Evolutionary conservation across 2,329 filamentous ascomycete genomes (phyloP).

Genomic region (Fusarium burgessii): DNA sequence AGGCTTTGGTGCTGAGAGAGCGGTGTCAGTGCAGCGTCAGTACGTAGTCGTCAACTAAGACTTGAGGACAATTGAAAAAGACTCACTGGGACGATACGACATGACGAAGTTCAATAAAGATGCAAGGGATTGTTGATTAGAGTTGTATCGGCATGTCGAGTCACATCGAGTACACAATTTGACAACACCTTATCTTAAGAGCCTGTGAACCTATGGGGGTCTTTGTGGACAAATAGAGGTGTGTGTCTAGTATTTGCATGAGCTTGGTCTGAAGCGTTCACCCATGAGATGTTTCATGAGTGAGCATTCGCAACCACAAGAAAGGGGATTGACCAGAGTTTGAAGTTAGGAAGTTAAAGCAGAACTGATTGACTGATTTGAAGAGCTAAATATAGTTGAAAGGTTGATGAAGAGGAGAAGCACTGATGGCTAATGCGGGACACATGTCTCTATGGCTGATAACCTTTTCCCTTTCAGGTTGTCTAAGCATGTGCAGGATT

Average conservation of each 20-base stretch:
- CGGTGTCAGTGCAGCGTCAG: slow-evolving; percentile 14
- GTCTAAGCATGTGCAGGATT: background rate
- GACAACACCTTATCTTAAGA: slow-evolving; percentile 42
- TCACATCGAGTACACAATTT: slow-evolving; percentile 31
- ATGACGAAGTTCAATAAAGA: slow-evolving; percentile 22
- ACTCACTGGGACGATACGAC: slow-evolving; percentile 6
- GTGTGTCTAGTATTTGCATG: slow-evolving; percentile 25
- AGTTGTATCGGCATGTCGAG: slow-evolving; percentile 40
- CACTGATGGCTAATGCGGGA: background rate
- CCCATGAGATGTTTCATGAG: slow-evolving; percentile 35
- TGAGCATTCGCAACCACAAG: slow-evolving; percentile 19
- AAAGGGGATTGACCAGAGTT: slow-evolving; percentile 10
- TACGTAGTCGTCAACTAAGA: slow-evolving; percentile 12
- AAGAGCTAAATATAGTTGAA: background rate
- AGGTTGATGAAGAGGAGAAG: background rate
- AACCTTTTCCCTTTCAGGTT: background rate
- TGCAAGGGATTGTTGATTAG: slow-evolving; percentile 26
- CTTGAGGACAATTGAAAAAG: background rate
- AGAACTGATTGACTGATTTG: background rate
- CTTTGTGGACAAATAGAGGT: background rate
- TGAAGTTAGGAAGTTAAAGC: background rate
- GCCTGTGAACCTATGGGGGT: slow-evolving; percentile 17
- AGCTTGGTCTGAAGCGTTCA: slow-evolving; percentile 28
- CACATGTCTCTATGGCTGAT: background rate
- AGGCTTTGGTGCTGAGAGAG: slow-evolving; percentile 9